Evolutionary conservation across 2,329 filamentous ascomycete species (phyloP).

Genomic region (Penicillium corylophilum): DNA sequence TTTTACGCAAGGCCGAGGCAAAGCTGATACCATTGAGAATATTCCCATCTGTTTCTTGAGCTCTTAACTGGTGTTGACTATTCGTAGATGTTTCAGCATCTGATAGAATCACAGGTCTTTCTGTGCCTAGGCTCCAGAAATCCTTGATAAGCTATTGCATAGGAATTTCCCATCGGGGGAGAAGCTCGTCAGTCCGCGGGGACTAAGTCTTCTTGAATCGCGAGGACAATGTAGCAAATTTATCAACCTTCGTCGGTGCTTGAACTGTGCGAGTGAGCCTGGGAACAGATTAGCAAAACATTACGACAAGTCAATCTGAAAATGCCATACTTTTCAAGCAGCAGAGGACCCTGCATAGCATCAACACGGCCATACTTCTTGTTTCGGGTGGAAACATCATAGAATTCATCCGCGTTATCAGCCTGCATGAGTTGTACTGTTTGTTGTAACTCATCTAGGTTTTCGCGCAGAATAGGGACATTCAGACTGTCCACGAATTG

Average conservation of each 20-base stretch:
- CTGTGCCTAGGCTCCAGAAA: slow-evolving; percentile 15
- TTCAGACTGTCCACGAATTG: slow-evolving; percentile 84
- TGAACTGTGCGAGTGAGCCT: slow-evolving; percentile 66
- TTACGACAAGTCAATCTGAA: neutral
- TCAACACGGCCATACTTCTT: slow-evolving; percentile 94
- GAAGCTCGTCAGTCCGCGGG: neutral
- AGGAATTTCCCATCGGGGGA: neutral
- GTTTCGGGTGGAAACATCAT: slow-evolving; percentile 84
- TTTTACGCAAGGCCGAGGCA: slow-evolving; percentile 4
- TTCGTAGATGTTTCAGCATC: slow-evolving; percentile 3
- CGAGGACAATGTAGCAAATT: slow-evolving; percentile 71
- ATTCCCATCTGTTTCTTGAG: neutral
- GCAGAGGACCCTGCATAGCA: slow-evolving; percentile 78
- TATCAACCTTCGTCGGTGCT: slow-evolving; percentile 59
- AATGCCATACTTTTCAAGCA: slow-evolving; percentile 79
- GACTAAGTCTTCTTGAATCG: slow-evolving; percentile 64
- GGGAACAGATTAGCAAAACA: slow-evolving; percentile 19
- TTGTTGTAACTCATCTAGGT: slow-evolving; percentile 89
- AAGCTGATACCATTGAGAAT: slow-evolving; percentile 6
- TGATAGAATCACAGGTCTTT: slow-evolving; percentile 5
- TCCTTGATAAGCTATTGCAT: neutral
- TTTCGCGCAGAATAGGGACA: slow-evolving; percentile 83
- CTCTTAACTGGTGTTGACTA: slow-evolving; percentile 1
- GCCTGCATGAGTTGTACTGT: slow-evolving; percentile 82
- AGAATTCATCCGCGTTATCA: slow-evolving; percentile 95